Evolutionary conservation across 495 filamentous ascomycete genomes (phyloP).

Genomic region (Pyrenula massariospora): DNA sequence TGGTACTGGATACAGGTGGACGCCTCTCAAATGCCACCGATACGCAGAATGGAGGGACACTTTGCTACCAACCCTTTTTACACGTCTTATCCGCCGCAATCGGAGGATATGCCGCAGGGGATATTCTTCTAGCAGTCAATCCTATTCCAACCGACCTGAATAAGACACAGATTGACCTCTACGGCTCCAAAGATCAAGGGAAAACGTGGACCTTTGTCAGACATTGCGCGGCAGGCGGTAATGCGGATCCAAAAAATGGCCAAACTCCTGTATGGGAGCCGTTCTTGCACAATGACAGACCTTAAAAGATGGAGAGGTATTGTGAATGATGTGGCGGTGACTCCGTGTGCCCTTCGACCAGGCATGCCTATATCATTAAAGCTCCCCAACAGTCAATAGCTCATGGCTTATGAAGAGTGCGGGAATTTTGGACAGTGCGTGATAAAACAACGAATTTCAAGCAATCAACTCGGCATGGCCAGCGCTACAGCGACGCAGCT

Average conservation of each 20-base stretch:
- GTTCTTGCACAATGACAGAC: constrained; percentile 43
- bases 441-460: constrained; percentile 43
- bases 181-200: too few relatives aligned
- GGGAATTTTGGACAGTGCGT: constrained; percentile 36
- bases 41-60: too few relatives aligned
- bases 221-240: too few relatives aligned
- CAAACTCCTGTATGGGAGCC: constrained; percentile 62
- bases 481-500: constrained; percentile 26
- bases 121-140: too few relatives aligned
- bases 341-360: constrained; percentile 46
- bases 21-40: too few relatives aligned
- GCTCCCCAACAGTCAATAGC: constrained; percentile 48
- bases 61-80: too few relatives aligned
- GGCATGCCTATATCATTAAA: constrained; percentile 53
- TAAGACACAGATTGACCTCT: too few relatives aligned
- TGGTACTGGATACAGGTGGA: too few relatives aligned
- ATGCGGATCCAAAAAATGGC: constrained; percentile 52
- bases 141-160: too few relatives aligned
- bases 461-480: constrained; percentile 40
- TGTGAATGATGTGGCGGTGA: constrained; percentile 49
- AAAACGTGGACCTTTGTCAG: too few relatives aligned
- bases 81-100: too few relatives aligned
- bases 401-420: constrained; percentile 53
- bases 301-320: constrained; percentile 42
- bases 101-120: too few relatives aligned